Conservation (phyloP, 768 basidiomycete genomes). For the Mycena galericulata region DNA sequence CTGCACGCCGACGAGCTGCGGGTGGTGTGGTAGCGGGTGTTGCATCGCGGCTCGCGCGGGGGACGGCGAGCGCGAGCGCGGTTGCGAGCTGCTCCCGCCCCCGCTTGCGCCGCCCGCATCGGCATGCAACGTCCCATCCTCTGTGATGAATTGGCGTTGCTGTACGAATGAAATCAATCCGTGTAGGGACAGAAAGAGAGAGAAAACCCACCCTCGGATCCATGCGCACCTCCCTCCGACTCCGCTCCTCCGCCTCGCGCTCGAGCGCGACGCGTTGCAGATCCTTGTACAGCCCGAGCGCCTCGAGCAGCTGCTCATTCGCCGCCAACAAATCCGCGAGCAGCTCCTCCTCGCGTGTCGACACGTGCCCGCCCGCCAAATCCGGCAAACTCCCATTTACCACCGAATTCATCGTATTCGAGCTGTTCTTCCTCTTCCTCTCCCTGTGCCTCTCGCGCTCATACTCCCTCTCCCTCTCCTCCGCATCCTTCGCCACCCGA, state of each 20-base stretch:
- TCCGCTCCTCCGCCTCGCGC: slow-evolving; percentile 17
- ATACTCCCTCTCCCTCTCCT: slow-evolving; percentile 57
- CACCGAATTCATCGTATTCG: slow-evolving; percentile 26
- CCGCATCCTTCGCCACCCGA: slow-evolving; percentile 18
- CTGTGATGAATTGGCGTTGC: slow-evolving; percentile 53
- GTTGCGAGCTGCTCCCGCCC: too few relatives aligned
- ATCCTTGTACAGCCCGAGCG: slow-evolving; percentile 20
- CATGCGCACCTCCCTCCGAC: slow-evolving; percentile 43
- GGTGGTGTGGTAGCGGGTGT: slow-evolving; percentile 17
- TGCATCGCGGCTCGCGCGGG: slow-evolving; percentile 6
- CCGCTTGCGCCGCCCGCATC: slow-evolving; percentile 44
- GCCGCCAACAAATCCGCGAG: slow-evolving; percentile 8
- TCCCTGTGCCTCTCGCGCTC: slow-evolving; percentile 37
- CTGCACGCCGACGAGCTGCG: not conserved
- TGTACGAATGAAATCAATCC: slow-evolving; percentile 16
- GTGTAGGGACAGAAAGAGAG: not conserved
- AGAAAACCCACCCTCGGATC: slow-evolving; percentile 68
- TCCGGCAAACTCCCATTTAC: slow-evolving; percentile 49
- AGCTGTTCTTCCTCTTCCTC: slow-evolving; percentile 39
- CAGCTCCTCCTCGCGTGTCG: slow-evolving; percentile 46
- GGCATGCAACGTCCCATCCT: slow-evolving; percentile 46
- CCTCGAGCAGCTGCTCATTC: slow-evolving; percentile 25
- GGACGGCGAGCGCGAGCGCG: slow-evolving; percentile 55
- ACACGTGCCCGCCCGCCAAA: slow-evolving; percentile 63
- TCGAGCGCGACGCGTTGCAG: slow-evolving; percentile 18